Evolutionary conservation across 495 filamentous ascomycete genomes (phyloP).

Genomic region (Achaetomiella virescens): DNA sequence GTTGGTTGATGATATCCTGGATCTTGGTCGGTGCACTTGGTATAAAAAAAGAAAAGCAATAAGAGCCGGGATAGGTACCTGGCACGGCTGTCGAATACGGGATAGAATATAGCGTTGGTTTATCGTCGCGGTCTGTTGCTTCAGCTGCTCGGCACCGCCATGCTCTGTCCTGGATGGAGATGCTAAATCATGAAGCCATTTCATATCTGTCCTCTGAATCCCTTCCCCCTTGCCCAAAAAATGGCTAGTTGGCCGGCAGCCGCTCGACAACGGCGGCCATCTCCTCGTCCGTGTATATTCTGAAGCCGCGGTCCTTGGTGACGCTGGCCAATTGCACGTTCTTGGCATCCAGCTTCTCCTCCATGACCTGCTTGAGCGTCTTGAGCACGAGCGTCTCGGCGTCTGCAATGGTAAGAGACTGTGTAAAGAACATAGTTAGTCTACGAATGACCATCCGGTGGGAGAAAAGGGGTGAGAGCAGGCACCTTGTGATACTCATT

Average conservation of each 20-base stretch:
- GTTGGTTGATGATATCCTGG: not conserved
- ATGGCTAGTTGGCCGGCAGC: slow-evolving; percentile 48
- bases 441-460: not conserved
- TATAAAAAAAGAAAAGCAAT: not conserved
- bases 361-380: slow-evolving; percentile 99
- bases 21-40: not conserved
- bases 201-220: not conserved
- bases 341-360: slow-evolving; percentile 97
- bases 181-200: not conserved
- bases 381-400: slow-evolving; percentile 93
- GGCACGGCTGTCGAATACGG: not conserved
- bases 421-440: slow-evolving; percentile 12
- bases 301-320: slow-evolving; percentile 94
- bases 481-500: slow-evolving; percentile 90
- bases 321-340: slow-evolving; percentile 98
- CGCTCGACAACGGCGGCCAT: slow-evolving; percentile 87
- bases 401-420: slow-evolving; percentile 85
- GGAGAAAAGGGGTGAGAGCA: not conserved
- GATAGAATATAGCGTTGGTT: not conserved
- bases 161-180: not conserved
- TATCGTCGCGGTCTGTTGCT: not conserved
- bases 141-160: not conserved
- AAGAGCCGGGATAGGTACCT: too few species aligned
- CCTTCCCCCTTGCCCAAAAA: not conserved
- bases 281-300: slow-evolving; percentile 94